Percentiles rank a stretch among this genome's conserved stretches.
These are phyloP conservation scores for Trichoderma lentiforme DNA, from an alignment of 2,329 filamentous ascomycete genomes.

Conservation along the genomic window DNA sequence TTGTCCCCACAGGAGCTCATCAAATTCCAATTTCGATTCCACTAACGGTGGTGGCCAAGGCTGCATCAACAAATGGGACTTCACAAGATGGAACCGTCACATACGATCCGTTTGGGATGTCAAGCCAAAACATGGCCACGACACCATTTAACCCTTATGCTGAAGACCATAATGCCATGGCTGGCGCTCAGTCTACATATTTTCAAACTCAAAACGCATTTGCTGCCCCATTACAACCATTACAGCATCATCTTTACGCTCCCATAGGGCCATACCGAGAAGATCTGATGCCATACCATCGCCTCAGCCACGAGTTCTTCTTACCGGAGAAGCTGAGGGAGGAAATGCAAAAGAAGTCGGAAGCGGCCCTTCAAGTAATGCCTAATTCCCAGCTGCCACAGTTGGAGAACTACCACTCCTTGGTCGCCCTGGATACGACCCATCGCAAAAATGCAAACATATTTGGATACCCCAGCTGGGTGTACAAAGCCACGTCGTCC, in stretches of 20 bases:
- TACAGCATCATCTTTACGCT: slow-evolving; percentile 91
- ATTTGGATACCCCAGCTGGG: slow-evolving; percentile 88
- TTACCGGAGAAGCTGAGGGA: slow-evolving; percentile 82
- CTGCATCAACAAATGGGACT: slow-evolving; percentile 44
- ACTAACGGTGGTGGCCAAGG: slow-evolving; percentile 25
- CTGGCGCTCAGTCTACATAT: slow-evolving; percentile 58
- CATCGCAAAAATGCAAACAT: slow-evolving; percentile 73
- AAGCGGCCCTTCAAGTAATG: slow-evolving; percentile 79
- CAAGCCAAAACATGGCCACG: slow-evolving; percentile 48
- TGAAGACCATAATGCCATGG: slow-evolving; percentile 62
- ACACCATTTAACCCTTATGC: slow-evolving; percentile 72
- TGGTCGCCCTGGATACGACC: slow-evolving; percentile 82
- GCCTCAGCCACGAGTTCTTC: slow-evolving; percentile 87
- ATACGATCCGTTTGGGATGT: slow-evolving; percentile 64
- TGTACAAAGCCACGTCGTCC: slow-evolving; percentile 88
- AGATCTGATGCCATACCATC: slow-evolving; percentile 79
- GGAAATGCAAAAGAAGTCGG: slow-evolving; percentile 83
- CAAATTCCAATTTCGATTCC: not conserved
- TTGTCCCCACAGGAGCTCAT: not conserved
- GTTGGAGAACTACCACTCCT: slow-evolving; percentile 85
- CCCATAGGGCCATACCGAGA: slow-evolving; percentile 80
- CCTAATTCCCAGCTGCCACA: slow-evolving; percentile 72
- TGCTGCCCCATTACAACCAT: slow-evolving; percentile 56
- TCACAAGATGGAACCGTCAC: slow-evolving; percentile 41
- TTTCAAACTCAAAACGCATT: slow-evolving; percentile 59